Conservation (phyloP, 2,329 filamentous ascomycete genomes). For the Ascochyta clinopodiicola region DNA sequence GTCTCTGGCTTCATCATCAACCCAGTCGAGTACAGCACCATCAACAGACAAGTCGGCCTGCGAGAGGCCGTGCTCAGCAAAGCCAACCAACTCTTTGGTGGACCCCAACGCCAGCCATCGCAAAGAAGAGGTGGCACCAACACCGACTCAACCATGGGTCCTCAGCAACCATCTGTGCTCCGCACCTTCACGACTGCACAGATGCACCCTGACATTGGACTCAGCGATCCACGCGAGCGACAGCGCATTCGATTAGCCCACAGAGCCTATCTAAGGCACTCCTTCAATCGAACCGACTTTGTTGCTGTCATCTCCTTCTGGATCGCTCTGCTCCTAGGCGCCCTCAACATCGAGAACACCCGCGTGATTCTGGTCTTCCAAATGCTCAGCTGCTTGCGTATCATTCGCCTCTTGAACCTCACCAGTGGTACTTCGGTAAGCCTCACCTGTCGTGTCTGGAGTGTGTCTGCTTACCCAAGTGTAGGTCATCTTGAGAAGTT, state of each 20-base stretch:
- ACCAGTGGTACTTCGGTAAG: slow-evolving; percentile 91
- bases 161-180: slow-evolving; percentile 69
- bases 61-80: slow-evolving; percentile 77
- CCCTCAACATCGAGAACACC: slow-evolving; percentile 71
- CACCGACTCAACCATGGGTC: slow-evolving; percentile 38
- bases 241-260: slow-evolving; percentile 86
- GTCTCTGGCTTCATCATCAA: slow-evolving; percentile 95
- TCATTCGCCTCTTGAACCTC: slow-evolving; percentile 85
- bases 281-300: slow-evolving; percentile 95
- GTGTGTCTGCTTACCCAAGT: slow-evolving; percentile 7
- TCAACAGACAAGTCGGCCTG: slow-evolving; percentile 78
- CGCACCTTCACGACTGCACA: slow-evolving; percentile 78
- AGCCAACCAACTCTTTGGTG: slow-evolving; percentile 74
- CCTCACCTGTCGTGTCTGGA: slow-evolving; percentile 13
- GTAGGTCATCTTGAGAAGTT: slow-evolving; percentile 87
- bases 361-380: slow-evolving; percentile 87
- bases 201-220: slow-evolving; percentile 58
- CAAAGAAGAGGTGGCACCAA: slow-evolving; percentile 58
- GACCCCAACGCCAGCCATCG: slow-evolving; percentile 77
- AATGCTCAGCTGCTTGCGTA: slow-evolving; percentile 95
- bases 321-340: slow-evolving; percentile 80
- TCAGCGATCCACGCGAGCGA: slow-evolving; percentile 73
- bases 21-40: slow-evolving; percentile 87
- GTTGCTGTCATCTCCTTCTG: slow-evolving; percentile 94
- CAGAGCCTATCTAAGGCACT: slow-evolving; percentile 89